A percentile compares a stretch with the other conserved stretches of the same genome.
These are phyloP conservation scores for Periglandula ipomoeae DNA, from an alignment of 2,329 filamentous ascomycete genomes.

Conservation along the genomic window DNA sequence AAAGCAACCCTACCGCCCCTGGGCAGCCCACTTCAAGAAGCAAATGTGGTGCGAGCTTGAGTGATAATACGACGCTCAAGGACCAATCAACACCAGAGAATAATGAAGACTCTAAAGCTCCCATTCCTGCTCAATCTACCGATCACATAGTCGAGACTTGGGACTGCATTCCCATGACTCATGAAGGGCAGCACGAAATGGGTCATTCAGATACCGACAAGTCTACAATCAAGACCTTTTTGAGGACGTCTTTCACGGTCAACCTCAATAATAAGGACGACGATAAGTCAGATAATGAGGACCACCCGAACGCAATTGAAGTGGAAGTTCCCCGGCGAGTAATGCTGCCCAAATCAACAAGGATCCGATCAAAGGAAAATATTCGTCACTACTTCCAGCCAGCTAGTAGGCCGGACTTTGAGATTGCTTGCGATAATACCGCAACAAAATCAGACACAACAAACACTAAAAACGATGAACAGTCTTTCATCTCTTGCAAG, in stretches of 20 bases:
- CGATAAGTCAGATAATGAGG: constrained; percentile 20
- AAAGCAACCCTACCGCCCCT: too few relatives aligned
- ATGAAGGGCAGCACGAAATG: neutral
- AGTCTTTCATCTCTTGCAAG: neutral
- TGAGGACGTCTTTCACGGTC: constrained; percentile 22
- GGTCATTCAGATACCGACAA: neutral
- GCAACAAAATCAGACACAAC: constrained; percentile 13
- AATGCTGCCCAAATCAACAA: neutral
- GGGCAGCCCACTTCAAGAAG: neutral
- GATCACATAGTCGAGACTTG: neutral
- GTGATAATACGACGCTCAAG: neutral
- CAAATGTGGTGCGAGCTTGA: neutral
- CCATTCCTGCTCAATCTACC: neutral
- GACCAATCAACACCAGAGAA: neutral
- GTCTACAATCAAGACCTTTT: constrained; percentile 6
- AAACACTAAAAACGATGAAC: neutral
- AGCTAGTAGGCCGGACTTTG: constrained; percentile 15
- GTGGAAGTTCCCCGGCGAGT: constrained; percentile 16
- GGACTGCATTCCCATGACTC: neutral
- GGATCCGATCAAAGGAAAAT: constrained; percentile 10
- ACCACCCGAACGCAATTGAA: constrained; percentile 12
- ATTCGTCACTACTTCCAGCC: constrained; percentile 24
- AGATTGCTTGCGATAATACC: constrained; percentile 26
- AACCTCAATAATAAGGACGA: constrained; percentile 25
- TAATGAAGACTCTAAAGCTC: neutral